Conservation (phyloP, 345 rosid genomes). For the Ailanthus altissimus region DNA sequence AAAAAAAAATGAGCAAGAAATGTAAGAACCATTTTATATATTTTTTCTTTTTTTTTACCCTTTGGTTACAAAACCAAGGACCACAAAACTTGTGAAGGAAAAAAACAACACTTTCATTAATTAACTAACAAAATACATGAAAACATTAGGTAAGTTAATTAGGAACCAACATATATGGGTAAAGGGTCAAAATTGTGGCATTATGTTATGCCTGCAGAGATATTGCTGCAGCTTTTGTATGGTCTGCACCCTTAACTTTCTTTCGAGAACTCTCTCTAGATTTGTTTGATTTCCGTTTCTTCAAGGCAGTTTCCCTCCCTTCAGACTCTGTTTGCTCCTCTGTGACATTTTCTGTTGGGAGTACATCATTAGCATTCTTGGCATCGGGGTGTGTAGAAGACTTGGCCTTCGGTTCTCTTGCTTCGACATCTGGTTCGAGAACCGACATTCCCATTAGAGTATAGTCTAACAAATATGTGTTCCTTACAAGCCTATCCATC, state of each 20-base stretch:
- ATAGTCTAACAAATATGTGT: slow-evolving; percentile 88
- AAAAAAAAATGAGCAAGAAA: no score
- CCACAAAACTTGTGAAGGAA: not conserved
- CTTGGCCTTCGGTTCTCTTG: slow-evolving; percentile 16
- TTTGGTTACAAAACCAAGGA: no score
- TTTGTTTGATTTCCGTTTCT: slow-evolving; percentile 67
- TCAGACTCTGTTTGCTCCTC: slow-evolving; percentile 30
- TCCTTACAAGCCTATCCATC: slow-evolving; percentile 83
- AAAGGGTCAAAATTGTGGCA: not conserved
- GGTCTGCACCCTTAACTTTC: slow-evolving; percentile 52
- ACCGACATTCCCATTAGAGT: slow-evolving; percentile 83
- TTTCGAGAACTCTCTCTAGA: slow-evolving; percentile 49
- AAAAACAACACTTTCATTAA: not conserved
- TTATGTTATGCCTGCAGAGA: slow-evolving; percentile 35
- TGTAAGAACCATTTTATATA: no score
- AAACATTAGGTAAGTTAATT: not conserved
- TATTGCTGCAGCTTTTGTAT: slow-evolving; percentile 34
- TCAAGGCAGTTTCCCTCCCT: slow-evolving; percentile 31
- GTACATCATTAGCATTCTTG: slow-evolving; percentile 14
- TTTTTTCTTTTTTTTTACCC: no score
- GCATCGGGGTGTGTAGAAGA: slow-evolving; percentile 6
- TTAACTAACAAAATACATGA: slow-evolving; percentile 1
- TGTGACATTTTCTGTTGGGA: not conserved
- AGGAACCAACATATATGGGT: not conserved
- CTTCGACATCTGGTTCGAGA: slow-evolving; percentile 53